Base-by-base conservation (phyloP, 2,329 filamentous ascomycete genomes). In the Nothopassalora personata region DNA sequence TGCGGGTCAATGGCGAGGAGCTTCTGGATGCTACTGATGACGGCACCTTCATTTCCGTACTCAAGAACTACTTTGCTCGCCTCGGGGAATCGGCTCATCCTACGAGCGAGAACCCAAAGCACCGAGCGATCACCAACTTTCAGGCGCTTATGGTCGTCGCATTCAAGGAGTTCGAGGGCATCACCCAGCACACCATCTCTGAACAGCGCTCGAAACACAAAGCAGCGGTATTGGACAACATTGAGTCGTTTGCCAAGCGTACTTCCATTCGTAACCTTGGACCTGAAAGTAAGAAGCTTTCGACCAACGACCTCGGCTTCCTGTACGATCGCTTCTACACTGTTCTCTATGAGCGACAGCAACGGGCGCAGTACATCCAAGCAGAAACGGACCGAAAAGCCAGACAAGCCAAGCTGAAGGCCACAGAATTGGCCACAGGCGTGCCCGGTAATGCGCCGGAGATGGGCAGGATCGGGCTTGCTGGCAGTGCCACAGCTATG, bases 121-220 rank as follows among this genome's bases (percentile, higher is more conserved):
- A 97, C 54, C 85, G 93, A 55, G 91, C 92, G 0, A 94, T 99
- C 56, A 99, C 95, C 5, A 85, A 90, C 50, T 99, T 99, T 72
- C 94, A 99, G 70, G 94, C 97, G 74, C 83, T 99, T 58, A 97
- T 99, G 92, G 94, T 99, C 3, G 94, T 97, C 19, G 94, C 94
- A 0, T 99, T 99, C 77, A 97, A 97, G 68, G 94, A 99, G 71
- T 99, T 99, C 71, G 89, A 93, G 0, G 90, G 87, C 45, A 96
- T 99, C 66, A 99, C 94, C 0, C 93, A 99, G 71, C 88, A 86
- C 70, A 96, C 88, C 53, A 92, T 99, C 61, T 89, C 88, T 0
- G 94, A 97, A 65, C 83, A 95, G 70, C 86, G 94, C 23, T 81
- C 89, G 45, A 96, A 92, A 75, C 95, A 97, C 75, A 97, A 97